phyloP scores from a whole-genome alignment of 2,329 filamentous ascomycete species.

The Colletotrichum phormii region DNA sequence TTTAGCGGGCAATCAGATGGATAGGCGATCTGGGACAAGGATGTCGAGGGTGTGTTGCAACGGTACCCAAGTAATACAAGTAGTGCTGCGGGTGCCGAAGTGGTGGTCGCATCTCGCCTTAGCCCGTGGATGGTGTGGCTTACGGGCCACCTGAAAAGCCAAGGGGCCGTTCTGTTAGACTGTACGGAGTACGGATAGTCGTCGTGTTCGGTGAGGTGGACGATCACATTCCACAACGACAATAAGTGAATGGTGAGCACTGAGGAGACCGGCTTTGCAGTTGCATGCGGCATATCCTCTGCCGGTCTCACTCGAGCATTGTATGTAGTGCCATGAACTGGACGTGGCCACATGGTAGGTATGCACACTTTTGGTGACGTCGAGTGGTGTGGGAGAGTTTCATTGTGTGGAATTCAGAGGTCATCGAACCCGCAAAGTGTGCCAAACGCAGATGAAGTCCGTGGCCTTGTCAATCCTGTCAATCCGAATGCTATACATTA shows the following conservation, averaged over 20 bases:
- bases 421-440: not conserved
- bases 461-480: not conserved
- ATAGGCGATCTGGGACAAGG: constrained; percentile 16
- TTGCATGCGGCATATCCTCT: not conserved
- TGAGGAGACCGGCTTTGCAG: not conserved
- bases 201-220: constrained; percentile 23
- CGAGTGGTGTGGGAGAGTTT: too few relatives aligned
- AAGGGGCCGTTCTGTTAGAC: not conserved
- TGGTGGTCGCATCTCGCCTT: not conserved
- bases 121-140: constrained; percentile 1
- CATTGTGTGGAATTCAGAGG: not conserved
- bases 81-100: not conserved
- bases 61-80: not conserved
- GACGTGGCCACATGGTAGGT: not conserved
- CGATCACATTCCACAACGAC: not conserved
- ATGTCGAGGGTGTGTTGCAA: not conserved
- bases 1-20: not conserved
- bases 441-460: constrained; percentile 6
- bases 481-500: not conserved
- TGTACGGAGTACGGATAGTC: not conserved
- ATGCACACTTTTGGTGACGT: not conserved
- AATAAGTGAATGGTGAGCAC: not conserved
- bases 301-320: constrained; percentile 4
- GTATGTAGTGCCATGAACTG: not conserved
- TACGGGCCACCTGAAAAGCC: constrained; percentile 23